Evolutionary conservation across 331 rosid species (phyloP), one percentile per base, ranked within the genome.

Genomic region (Phaseolus coccineus): DNA sequence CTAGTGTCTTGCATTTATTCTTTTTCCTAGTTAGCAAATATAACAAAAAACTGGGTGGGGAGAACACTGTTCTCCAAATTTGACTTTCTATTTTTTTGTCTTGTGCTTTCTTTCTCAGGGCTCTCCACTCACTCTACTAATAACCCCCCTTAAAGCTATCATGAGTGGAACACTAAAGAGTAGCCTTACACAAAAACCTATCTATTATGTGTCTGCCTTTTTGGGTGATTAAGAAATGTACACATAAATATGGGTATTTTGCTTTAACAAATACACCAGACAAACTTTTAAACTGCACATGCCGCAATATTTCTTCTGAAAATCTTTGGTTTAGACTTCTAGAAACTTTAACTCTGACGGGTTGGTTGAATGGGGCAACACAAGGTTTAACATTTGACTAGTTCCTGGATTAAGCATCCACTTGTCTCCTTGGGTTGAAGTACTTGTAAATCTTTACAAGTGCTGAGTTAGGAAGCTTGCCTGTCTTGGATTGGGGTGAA

Each of bases 51-150:
- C 24, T 56, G 7, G 76, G 63, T 16, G 28, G 76, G 30, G 62
- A 19, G 69, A 40, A 13, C 37, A 59, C 48, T 44, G 39, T 48
- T 78, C 52, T 55, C 31, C 14, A 58, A 78, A 19, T 31, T 63
- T 63, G 46, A 2, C 44, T 62, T 22, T 28, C 8, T n/a, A 19
- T 22, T 5, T 44, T 70, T 58, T 69, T 13, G 31, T 8, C 3
- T 42, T 24, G 61, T 50, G 62, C n/a, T 71, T 51, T 44, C 47
- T 50, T n/a, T 71, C 76, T 50, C 8, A 3, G 50, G 27, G 16
- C 44, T 39, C 27, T n/a, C 46, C 46, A 50, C 10, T 71, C 76
- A 16, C 28, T 15, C 24, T 48, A 35, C 8, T 3, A 22, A 10
- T 30, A 47, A 14, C 2, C 9, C 56, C 58, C 11, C 40, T 10